phyloP scores from a whole-genome alignment of 2,329 filamentous ascomycete species.

The Xylaria hypoxylon region DNA sequence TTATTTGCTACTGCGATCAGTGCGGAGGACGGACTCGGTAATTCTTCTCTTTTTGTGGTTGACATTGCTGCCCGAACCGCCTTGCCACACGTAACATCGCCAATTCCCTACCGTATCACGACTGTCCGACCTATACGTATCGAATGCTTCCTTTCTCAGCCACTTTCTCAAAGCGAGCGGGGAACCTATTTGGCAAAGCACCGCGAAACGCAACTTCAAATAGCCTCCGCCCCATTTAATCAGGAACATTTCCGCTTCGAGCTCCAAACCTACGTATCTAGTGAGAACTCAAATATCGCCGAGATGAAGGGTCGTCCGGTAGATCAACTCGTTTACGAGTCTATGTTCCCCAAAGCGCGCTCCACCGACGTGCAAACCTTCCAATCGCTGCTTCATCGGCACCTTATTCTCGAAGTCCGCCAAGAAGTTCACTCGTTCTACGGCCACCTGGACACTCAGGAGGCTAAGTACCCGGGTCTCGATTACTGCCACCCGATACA shows the following conservation, averaged over 20 bases:
- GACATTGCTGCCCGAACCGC: constrained; percentile 13
- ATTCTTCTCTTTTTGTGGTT: constrained; percentile 3
- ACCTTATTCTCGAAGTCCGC: constrained; percentile 80
- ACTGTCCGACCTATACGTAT: constrained; percentile 1
- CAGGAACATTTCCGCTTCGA: neutral
- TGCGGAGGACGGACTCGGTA: neutral
- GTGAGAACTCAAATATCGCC: constrained; percentile 27
- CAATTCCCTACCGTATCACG: constrained; percentile 11
- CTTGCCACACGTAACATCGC: constrained; percentile 11
- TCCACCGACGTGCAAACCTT: constrained; percentile 78
- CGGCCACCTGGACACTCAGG: constrained; percentile 80
- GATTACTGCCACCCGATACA: constrained; percentile 81
- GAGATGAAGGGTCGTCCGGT: constrained; percentile 78
- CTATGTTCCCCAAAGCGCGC: constrained; percentile 77
- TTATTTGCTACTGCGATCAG: neutral
- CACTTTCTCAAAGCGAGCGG: constrained; percentile 1
- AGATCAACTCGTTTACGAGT: constrained; percentile 78
- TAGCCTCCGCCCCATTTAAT: neutral
- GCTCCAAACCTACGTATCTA: constrained; percentile 18
- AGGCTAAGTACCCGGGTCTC: constrained; percentile 84
- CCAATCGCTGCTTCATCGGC: constrained; percentile 74
- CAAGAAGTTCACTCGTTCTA: constrained; percentile 84
- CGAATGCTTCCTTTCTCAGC: constrained; percentile 11
- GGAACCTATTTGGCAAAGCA: constrained; percentile 2
- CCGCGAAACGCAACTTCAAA: neutral